Base-by-base conservation (phyloP, 768 basidiomycete genomes). In the Mycena maculata region DNA sequence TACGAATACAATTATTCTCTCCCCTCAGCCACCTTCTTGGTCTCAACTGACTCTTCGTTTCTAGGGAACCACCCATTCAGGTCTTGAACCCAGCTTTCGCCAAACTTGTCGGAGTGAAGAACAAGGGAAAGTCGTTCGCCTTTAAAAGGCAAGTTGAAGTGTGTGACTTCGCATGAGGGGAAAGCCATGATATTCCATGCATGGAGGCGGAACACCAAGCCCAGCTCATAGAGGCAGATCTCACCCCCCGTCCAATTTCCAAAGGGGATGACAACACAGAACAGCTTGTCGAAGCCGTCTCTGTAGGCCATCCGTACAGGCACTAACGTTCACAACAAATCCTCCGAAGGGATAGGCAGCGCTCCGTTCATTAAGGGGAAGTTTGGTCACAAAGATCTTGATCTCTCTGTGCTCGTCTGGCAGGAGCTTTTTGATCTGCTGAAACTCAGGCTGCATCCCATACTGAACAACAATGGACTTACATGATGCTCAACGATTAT, bases 231-330 rank as follows among this genome's bases (percentile, higher is more conserved):
- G 2, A 78, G 50, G 23, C 60, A 56, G 2, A 78, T 41, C 20
- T 75, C 73, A 13, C 77, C 78, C 31, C 75, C 77, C 55, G 54
- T 42, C 55, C 72, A 76, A 36, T 72, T 59, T 4, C 67, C 62
- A 39, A 74, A 55, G 22, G 63, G 58, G 20, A 76, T 64, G 33
- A 79, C 67, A 23, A 76, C 50, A 63, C 78, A 79, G 16, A 78
- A 39, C 20, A 49, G 27, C 22, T 66, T 30, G 68, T 77, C 75
- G 13, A 59, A 31, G 4, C 23, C 23, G 56, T 78, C 75, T 16
- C 66, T 50, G 63, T 79, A 76, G 18, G 49, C n/a, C 55, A n/a
- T 38, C 5, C 16, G 76, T 77, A 16, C 45, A 41, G 16, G 71
- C 74, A 56, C 68, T 66, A 25, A 75, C 31, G 52, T 76, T 76